A percentile compares a stretch with the other conserved stretches of the same genome.
phyloP scores from a whole-genome alignment of 2,329 filamentous ascomycete species.

The Diaporthe capsici region DNA sequence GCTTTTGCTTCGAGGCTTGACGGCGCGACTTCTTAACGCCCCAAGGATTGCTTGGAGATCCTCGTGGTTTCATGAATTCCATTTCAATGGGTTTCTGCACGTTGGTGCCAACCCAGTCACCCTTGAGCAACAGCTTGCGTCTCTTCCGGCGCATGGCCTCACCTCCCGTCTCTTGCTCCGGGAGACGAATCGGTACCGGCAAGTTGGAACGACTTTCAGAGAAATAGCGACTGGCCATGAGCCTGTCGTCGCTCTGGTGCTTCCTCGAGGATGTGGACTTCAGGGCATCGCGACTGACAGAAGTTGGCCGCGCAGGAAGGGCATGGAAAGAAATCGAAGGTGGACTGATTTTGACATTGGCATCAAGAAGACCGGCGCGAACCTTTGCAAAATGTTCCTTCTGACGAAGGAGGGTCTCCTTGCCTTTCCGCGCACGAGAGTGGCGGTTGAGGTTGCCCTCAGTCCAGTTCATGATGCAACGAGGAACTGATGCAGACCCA shows the following conservation, averaged over 20 bases:
- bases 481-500: not conserved
- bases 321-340: constrained; percentile 49
- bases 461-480: constrained; percentile 63
- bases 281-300: constrained; percentile 27
- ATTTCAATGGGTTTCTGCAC: constrained; percentile 52
- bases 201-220: not conserved
- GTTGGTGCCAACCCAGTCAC: constrained; percentile 53
- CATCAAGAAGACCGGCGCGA: constrained; percentile 51
- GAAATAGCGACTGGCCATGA: constrained; percentile 34
- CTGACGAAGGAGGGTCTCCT: constrained; percentile 55
- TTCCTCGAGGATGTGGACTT: constrained; percentile 41
- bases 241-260: constrained; percentile 2
- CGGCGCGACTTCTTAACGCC: constrained; percentile 45
- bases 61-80: constrained; percentile 44
- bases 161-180: not conserved
- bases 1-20: constrained; percentile 34
- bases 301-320: constrained; percentile 41
- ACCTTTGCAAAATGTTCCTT: constrained; percentile 63
- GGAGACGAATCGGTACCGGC: not conserved
- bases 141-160: constrained; percentile 46
- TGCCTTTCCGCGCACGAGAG: constrained; percentile 53
- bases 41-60: constrained; percentile 43
- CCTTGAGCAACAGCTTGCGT: constrained; percentile 49
- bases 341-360: constrained; percentile 49
- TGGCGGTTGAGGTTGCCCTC: constrained; percentile 61